These are phyloP conservation scores for Alternaria consortialis DNA, from an alignment of 2,329 filamentous ascomycete species.

Conservation along the genomic window DNA sequence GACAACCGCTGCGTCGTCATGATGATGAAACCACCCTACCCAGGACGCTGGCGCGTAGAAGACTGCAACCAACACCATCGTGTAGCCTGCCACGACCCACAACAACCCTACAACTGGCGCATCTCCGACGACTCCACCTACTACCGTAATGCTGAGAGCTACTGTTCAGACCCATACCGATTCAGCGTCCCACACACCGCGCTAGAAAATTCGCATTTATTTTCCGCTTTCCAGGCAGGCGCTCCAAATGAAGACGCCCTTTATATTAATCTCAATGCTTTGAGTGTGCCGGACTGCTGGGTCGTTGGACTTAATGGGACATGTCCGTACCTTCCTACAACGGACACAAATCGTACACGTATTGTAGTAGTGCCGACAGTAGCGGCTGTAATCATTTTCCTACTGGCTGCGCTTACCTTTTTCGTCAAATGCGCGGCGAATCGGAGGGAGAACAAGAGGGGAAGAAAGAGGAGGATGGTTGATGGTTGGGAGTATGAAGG, in stretches of 20 bases:
- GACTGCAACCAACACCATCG: slow-evolving; percentile 63
- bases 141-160: slow-evolving; percentile 55
- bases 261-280: slow-evolving; percentile 70
- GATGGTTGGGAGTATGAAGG: slow-evolving; percentile 74
- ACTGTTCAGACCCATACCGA: slow-evolving; percentile 59
- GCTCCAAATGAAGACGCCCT: slow-evolving; percentile 41
- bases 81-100: slow-evolving; percentile 65
- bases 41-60: slow-evolving; percentile 66
- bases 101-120: slow-evolving; percentile 66
- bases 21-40: slow-evolving; percentile 55
- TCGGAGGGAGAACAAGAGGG: slow-evolving; percentile 61
- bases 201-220: slow-evolving; percentile 70
- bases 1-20: slow-evolving; percentile 65
- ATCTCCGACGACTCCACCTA: slow-evolving; percentile 56
- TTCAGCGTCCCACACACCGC: slow-evolving; percentile 69
- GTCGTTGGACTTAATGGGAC: slow-evolving; percentile 62
- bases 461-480: slow-evolving; percentile 58
- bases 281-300: slow-evolving; percentile 68
- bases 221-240: slow-evolving; percentile 34
- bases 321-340: slow-evolving; percentile 65
- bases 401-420: slow-evolving; percentile 67
- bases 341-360: slow-evolving; percentile 55
- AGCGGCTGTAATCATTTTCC: slow-evolving; percentile 68
- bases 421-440: slow-evolving; percentile 73
- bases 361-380: slow-evolving; percentile 69